Conservation (phyloP, 1,139 yeast genomes). For the Diutina scorzettiae region DNA sequence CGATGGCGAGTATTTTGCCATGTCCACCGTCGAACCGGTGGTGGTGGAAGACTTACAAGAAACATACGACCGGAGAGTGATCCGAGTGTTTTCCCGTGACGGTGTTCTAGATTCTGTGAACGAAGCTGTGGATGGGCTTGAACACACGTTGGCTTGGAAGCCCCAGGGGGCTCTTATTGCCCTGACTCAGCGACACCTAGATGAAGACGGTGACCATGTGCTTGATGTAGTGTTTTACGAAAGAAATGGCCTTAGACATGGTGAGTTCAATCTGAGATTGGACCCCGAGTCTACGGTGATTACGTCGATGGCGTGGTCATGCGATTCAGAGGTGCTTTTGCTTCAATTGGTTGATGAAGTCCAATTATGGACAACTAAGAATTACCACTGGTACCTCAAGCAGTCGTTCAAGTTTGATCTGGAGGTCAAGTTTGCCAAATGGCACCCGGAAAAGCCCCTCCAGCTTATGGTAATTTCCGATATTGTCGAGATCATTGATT, state of each 20-base stretch:
- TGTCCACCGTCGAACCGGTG: conserved; percentile 49
- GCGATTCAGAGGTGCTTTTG: conserved; percentile 69
- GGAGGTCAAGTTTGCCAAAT: conserved; percentile 41
- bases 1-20: conserved; percentile 75
- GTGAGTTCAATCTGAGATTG: conserved; percentile 66
- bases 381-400: conserved; percentile 92
- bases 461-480: conserved; percentile 36
- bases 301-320: conserved; percentile 63
- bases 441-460: conserved; percentile 87
- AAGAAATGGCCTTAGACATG: conserved; percentile 86
- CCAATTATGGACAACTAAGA: conserved; percentile 84
- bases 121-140: conserved; percentile 82
- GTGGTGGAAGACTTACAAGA: conserved; percentile 30
- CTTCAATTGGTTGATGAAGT: conserved; percentile 48
- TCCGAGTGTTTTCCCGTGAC: conserved; percentile 72
- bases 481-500: conserved; percentile 52
- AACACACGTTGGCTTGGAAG: conserved; percentile 69
- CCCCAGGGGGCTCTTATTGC: conserved; percentile 88
- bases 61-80: conserved; percentile 50
- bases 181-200: conserved; percentile 51
- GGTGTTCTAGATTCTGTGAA: conserved; percentile 75
- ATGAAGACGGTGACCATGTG: conserved; percentile 36
- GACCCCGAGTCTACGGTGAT: conserved; percentile 35
- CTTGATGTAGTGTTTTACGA: conserved; percentile 72
- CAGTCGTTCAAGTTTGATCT: conserved; percentile 36